Evolutionary conservation across 176 grass and related monocot species (phyloP), one percentile per base, ranked within the genome.

Genomic region (Aegilops umbellulata): DNA sequence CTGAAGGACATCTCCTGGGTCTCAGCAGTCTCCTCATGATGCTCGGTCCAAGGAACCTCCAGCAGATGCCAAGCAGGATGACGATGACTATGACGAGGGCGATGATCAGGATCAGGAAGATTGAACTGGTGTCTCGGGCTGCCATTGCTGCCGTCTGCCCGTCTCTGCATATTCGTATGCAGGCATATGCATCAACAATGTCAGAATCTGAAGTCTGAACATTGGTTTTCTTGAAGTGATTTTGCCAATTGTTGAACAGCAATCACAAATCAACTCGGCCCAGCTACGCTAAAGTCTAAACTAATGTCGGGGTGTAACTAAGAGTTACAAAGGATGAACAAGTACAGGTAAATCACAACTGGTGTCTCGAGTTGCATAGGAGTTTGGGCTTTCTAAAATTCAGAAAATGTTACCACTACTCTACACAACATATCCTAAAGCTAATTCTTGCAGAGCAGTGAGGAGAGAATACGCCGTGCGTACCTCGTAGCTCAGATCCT

Each of bases 21-120:
- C 86, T 89, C 15, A 83, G 36, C 65, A 85, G 34, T 57, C 60
- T 89, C 81, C 77, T 82, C 74, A 91, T 76, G 29, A 84, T 34
- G 55, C 79, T 74, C 27, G 76, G 69, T 22, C 65, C 69, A 29
- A 91, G 42, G 81, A 76, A 79, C 83, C 66, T 94, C 86, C 88
- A 91, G 65, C 82, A 91, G 25, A 91, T 29, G 35, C 74, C 88
- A 46, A 90, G 29, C 19, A 90, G 75, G 76, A 88, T 15, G 3
- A 88, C 20, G 26, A 92, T 35, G 15, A 85, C 76, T 3, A 91
- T 25, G 81, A 87, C 12, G 55, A 91, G 87, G 39, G 68, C 29
- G 49, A 82, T 44, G 32, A 77, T 79, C 61, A 85, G 29, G 77
- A 66, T 61, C 29, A 90, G 42, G 77, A 90, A 61, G 42, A 90